Base-by-base conservation (phyloP, 805 yeast species). In the Maudiozyma turicensis region DNA sequence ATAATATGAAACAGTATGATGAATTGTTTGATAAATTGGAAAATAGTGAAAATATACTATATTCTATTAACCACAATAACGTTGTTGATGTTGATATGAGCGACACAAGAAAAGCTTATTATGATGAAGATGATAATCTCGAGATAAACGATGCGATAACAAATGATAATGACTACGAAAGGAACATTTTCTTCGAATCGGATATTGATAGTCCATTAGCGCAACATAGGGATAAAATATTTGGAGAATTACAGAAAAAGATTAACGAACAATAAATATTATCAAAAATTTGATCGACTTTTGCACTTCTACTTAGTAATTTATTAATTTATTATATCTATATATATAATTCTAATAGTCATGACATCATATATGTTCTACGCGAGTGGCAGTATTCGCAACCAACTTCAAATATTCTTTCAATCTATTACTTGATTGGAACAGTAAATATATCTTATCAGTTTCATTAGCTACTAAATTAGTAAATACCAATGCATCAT, bases 381-480 rank as follows among this genome's bases (percentile, higher is more conserved):
- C 50, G 8, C 58, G 44, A 5, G 84, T 77, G 11, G 84, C 75
- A 26, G 84, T 70, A 47, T 80, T 72, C 9, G 86, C 82, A 52
- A 77, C 71, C 56, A 72, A 67, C 42, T 61, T 64, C 48, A 77
- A 71, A 60, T 77, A 84, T 58, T 76, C 81, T 47, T 72, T 67
- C 50, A 83, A 65, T 52, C 77, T 72, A 8, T 80, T 83, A 52
- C 83, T 71, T 6, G 71, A 65, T 50, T 73, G 70, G 58, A 89
- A 86, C 46, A 88, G 71, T 32, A 72, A 63, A 58, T 85, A 82
- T 42, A 83, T 73, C 60, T 78, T 79, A 52, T 71, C 74, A 2
- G 74, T 69, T 48, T 85, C 91, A 60, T 82, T 78, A 13, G 91
- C 87, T 30, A 89, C 83, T 32, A 77, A 58, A 43, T 74, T 74